phyloP scores from a whole-genome alignment of 2,329 filamentous ascomycete species.

The Aspergillus sp. region DNA sequence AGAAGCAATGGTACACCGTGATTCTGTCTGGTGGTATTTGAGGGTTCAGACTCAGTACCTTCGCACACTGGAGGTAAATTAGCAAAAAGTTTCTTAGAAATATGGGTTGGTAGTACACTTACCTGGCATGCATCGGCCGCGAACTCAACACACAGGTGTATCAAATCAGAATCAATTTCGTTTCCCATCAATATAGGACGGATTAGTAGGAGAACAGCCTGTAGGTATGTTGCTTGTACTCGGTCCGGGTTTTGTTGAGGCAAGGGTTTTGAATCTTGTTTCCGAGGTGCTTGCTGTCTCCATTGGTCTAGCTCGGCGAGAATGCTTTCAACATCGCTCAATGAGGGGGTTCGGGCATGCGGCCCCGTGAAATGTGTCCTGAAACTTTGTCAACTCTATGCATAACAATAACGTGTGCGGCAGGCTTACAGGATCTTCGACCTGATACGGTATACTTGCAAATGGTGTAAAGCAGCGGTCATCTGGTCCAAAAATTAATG shows the following conservation, averaged over 20 bases:
- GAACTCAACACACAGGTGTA: slow-evolving; percentile 9
- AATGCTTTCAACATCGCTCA: slow-evolving; percentile 7
- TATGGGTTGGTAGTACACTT: not conserved
- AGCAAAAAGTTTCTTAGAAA: not conserved
- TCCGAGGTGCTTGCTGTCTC: slow-evolving; percentile 9
- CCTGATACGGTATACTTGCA: slow-evolving; percentile 11
- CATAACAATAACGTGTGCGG: not conserved
- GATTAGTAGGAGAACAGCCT: slow-evolving; percentile 10
- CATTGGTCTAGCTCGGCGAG: slow-evolving; percentile 9
- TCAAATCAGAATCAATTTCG: slow-evolving; percentile 7
- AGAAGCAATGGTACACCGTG: slow-evolving; percentile 13
- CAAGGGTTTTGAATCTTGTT: slow-evolving; percentile 5
- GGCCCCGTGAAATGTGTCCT: slow-evolving; percentile 9
- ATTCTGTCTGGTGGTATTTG: slow-evolving; percentile 8
- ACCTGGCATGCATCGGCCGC: slow-evolving; percentile 13
- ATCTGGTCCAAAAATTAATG: slow-evolving; percentile 7
- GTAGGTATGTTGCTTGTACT: slow-evolving; percentile 11
- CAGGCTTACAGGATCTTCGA: slow-evolving; percentile 11
- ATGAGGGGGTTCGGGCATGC: slow-evolving; percentile 6
- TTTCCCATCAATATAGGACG: slow-evolving; percentile 8
- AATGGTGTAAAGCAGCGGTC: slow-evolving; percentile 13
- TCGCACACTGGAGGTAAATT: slow-evolving; percentile 6
- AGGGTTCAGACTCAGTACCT: slow-evolving; percentile 10
- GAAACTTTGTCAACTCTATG: not conserved
- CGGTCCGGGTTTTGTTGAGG: slow-evolving; percentile 10